These are phyloP conservation scores for Eucalyptus sideroxylon DNA, from an alignment of 345 rosid species.

Conservation along the genomic window DNA sequence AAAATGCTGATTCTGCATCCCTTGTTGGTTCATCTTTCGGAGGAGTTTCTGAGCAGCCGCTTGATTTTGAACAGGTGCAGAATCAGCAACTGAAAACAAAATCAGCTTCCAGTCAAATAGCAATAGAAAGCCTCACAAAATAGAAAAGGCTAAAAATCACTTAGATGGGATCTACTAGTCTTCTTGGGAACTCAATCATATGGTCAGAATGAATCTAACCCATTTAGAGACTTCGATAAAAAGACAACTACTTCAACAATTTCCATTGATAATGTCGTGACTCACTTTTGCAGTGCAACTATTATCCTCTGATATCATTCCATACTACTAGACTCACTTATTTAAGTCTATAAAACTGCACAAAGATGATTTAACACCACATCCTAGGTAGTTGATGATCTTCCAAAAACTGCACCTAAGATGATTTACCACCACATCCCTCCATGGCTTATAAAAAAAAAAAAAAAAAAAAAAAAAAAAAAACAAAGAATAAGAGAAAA, in stretches of 20 bases:
- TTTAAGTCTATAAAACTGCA: neutral
- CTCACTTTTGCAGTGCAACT: neutral
- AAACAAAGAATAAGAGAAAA: neutral
- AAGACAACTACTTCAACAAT: neutral
- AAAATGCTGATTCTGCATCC: conserved; percentile 12
- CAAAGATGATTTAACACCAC: neutral
- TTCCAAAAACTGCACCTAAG: neutral
- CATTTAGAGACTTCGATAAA: neutral
- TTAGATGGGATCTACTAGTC: neutral
- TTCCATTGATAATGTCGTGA: neutral
- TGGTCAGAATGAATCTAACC: neutral
- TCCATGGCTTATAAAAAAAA: neutral
- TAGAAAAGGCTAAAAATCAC: neutral
- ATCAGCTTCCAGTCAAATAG: neutral
- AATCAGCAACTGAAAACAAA: conserved; percentile 37
- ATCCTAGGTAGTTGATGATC: neutral
- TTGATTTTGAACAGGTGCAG: conserved; percentile 79
- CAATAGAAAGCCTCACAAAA: neutral
- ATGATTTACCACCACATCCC: neutral
- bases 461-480: neutral
- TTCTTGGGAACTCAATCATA: neutral
- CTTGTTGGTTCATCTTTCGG: conserved; percentile 58
- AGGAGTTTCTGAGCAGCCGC: conserved; percentile 86
- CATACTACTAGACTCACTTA: neutral
- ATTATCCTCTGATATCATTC: neutral